Evolutionary conservation across 1,284 basidiomycete species (phyloP).

Genomic region (Ganoderma sp.): DNA sequence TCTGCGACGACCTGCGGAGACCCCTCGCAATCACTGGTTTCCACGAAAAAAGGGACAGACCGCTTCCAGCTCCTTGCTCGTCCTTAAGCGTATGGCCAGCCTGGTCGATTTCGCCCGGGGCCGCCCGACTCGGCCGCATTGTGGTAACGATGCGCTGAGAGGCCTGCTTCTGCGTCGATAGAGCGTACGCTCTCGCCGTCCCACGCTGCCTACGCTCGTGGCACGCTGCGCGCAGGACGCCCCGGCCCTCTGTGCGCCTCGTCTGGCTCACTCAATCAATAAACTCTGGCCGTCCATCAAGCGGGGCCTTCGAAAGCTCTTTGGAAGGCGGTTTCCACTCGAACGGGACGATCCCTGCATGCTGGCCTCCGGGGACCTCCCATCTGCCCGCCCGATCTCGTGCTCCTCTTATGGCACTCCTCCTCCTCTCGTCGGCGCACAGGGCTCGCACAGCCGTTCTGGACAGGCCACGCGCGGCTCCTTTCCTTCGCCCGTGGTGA

Average conservation of each 20-base stretch:
- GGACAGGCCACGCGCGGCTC: not conserved
- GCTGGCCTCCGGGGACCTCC: constrained; percentile 20
- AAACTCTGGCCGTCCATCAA: constrained; percentile 13
- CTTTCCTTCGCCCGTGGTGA: constrained; percentile 16
- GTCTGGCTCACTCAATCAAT: constrained; percentile 3
- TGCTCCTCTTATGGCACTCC: not conserved
- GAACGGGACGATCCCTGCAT: constrained; percentile 24
- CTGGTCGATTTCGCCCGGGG: constrained; percentile 7
- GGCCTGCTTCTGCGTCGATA: constrained; percentile 5
- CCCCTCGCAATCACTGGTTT: not conserved
- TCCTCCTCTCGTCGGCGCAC: not conserved
- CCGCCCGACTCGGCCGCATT: constrained; percentile 10
- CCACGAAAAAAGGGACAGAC: constrained; percentile 3
- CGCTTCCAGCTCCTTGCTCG: not conserved
- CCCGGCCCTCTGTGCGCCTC: constrained; percentile 7
- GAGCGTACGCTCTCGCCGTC: constrained; percentile 14
- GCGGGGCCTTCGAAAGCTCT: constrained; percentile 13
- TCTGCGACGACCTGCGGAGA: not conserved
- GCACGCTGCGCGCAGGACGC: constrained; percentile 8
- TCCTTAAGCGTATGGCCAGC: constrained; percentile 13
- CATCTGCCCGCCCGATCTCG: constrained; percentile 18
- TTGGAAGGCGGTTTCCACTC: constrained; percentile 13
- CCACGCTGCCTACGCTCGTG: constrained; percentile 16
- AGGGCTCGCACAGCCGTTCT: constrained; percentile 9
- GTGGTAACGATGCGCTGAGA: not conserved